Evolutionary conservation across 805 yeast species (phyloP).

Genomic region (Jamesozyma hellenica): DNA sequence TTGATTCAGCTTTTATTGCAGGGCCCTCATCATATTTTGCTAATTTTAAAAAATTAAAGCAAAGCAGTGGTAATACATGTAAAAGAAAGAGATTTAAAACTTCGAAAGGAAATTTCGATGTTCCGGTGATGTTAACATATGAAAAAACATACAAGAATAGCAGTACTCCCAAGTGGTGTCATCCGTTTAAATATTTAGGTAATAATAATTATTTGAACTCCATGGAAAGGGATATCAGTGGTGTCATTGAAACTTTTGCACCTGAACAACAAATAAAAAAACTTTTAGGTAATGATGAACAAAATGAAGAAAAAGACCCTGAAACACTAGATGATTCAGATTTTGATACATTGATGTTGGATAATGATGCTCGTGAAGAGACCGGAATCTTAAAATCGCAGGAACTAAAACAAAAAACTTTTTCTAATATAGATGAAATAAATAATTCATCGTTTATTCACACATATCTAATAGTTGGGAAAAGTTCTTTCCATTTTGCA

Average conservation of each 20-base stretch:
- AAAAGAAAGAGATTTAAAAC: too few species aligned
- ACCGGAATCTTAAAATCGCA: neutral
- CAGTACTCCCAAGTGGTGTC: slow-evolving; percentile 3
- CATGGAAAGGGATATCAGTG: neutral
- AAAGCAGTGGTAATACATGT: too few species aligned
- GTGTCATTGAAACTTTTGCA: neutral
- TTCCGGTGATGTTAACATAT: too few species aligned
- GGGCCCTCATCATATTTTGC: too few species aligned
- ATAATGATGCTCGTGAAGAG: neutral
- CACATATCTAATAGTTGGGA: slow-evolving; percentile 9
- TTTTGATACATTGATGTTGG: slow-evolving; percentile 13
- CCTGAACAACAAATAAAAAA: neutral
- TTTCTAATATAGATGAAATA: neutral
- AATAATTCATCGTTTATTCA: neutral
- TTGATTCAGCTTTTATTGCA: too few species aligned
- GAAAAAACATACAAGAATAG: neutral
- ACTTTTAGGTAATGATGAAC: neutral
- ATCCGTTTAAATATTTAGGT: slow-evolving; percentile 2
- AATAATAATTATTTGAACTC: neutral
- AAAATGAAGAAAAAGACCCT: slow-evolving; percentile 12
- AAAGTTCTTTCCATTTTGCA: slow-evolving; percentile 9
- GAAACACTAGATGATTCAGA: slow-evolving; percentile 25
- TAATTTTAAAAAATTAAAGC: too few species aligned
- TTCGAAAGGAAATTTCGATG: too few species aligned
- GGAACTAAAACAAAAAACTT: neutral